Base-by-base conservation (phyloP, 1,284 basidiomycete species). In the Meira miltonrushii region DNA sequence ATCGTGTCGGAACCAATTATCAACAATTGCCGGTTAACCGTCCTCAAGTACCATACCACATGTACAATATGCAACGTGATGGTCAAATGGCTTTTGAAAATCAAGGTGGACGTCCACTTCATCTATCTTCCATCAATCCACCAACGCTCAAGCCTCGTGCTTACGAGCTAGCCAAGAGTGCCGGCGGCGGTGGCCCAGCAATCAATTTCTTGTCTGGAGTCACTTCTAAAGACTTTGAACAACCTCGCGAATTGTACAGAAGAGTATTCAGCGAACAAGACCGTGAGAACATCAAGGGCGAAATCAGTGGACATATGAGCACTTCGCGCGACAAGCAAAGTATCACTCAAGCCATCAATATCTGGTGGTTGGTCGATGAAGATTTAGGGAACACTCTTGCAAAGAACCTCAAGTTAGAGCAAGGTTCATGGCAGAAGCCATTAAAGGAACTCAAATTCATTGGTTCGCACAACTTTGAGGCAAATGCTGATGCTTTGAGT, bases 221-320 rank as follows among this genome's bases (percentile, higher is more conserved):
- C 85, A 89, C 72, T 37, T 60, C 61, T 53, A 55, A 58, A 12
- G 92, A 95, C 83, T 95, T 95, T 74, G 88, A 90, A 80, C 90
- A 92, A 75, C 90, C 92, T 7, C 85, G 90, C 60, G 85, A 82
- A 13, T 81, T 95, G 48, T 94, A 86, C 84, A 75, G 80, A 64
- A 86, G 85, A 71, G 91, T 93, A 23, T 88, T 90, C 82, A 83
- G 83, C 63, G 86, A 90, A 28, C 39, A 60, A 37, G 66, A 65
- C 11, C 53, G 66, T 4, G 39, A 65, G 33, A 46, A 54, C 39
- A 60, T 62, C 13, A 64, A 68, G 25, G 47, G 51, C 9, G 64
- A 61, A 47, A 62, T 71, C 33, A 61, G 62, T 21, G 68, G 65
- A 21, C 68, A 69, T 63, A 69, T 70, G 68, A 54, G 50, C 19